Evolutionary conservation across 176 grass and related monocot species (phyloP).

Genomic region (Dendrocalamus sinicus): DNA sequence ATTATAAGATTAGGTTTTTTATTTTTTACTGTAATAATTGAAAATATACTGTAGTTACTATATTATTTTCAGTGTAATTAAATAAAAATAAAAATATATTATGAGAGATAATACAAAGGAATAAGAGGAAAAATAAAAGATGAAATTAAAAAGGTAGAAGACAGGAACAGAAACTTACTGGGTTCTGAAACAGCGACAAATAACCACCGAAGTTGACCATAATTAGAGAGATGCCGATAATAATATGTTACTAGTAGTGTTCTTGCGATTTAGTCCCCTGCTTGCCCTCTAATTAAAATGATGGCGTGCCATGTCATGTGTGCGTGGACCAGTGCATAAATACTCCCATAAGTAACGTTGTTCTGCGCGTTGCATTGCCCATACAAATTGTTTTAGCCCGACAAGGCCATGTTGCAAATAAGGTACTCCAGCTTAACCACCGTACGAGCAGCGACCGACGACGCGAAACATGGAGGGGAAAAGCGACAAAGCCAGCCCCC

Average conservation of each 20-base stretch:
- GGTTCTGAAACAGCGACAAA: too few species aligned
- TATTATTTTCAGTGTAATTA: too few species aligned
- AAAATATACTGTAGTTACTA: too few species aligned
- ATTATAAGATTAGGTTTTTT: too few species aligned
- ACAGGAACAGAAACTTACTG: too few species aligned
- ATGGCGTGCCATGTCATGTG: background rate
- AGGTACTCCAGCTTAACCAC: background rate
- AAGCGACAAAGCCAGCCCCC: background rate
- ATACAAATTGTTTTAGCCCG: background rate
- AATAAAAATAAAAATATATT: too few species aligned
- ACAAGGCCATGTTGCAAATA: background rate
- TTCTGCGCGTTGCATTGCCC: background rate
- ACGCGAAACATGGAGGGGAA: background rate
- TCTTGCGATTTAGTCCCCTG: background rate
- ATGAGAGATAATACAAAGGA: too few species aligned
- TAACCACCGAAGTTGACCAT: too few species aligned
- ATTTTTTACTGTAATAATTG: too few species aligned
- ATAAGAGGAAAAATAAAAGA: too few species aligned
- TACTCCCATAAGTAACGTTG: background rate
- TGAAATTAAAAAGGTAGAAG: too few species aligned
- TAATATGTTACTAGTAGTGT: background rate
- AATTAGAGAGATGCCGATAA: too few species aligned
- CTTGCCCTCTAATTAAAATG: background rate
- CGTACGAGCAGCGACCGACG: background rate
- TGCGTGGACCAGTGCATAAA: background rate